phyloP scores from a whole-genome alignment of 1,284 basidiomycete species.

The Gymnopus androsaceus region DNA sequence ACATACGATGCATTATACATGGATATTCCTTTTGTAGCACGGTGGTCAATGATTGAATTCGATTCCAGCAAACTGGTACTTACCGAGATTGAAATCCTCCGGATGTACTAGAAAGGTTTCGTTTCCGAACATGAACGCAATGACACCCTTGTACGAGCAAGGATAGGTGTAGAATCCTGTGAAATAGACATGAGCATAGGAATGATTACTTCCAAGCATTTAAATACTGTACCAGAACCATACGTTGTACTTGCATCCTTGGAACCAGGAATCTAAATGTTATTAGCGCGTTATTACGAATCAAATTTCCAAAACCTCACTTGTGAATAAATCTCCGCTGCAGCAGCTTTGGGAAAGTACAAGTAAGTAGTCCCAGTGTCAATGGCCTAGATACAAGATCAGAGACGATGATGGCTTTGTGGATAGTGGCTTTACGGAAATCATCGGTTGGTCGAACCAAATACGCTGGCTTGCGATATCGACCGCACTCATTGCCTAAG shows the following conservation, averaged over 20 bases:
- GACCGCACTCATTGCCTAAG: slow-evolving; percentile 46
- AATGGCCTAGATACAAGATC: slow-evolving; percentile 44
- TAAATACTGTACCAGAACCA: slow-evolving; percentile 37
- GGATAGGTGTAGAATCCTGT: slow-evolving; percentile 54
- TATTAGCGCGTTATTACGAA: background rate
- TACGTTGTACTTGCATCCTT: slow-evolving; percentile 37
- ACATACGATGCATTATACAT: background rate
- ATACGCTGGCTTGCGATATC: slow-evolving; percentile 25
- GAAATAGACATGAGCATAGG: background rate
- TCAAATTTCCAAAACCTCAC: slow-evolving; percentile 29
- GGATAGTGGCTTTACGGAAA: background rate
- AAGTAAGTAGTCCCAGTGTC: slow-evolving; percentile 65
- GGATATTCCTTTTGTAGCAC: slow-evolving; percentile 17
- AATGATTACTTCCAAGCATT: background rate
- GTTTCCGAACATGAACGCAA: slow-evolving; percentile 58
- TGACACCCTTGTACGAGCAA: slow-evolving; percentile 37
- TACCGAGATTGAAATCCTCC: slow-evolving; percentile 70
- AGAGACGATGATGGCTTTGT: background rate
- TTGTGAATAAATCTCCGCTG: slow-evolving; percentile 42
- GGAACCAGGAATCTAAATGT: slow-evolving; percentile 50
- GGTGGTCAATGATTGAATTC: slow-evolving; percentile 11
- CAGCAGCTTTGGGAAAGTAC: slow-evolving; percentile 47
- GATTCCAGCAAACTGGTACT: slow-evolving; percentile 11
- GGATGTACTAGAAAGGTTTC: slow-evolving; percentile 51
- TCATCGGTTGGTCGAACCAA: background rate